Percentiles rank a stretch among this genome's conserved stretches.
Conservation (phyloP, 73 alveolate genomes). For the Blepharisma stoltei region DNA sequence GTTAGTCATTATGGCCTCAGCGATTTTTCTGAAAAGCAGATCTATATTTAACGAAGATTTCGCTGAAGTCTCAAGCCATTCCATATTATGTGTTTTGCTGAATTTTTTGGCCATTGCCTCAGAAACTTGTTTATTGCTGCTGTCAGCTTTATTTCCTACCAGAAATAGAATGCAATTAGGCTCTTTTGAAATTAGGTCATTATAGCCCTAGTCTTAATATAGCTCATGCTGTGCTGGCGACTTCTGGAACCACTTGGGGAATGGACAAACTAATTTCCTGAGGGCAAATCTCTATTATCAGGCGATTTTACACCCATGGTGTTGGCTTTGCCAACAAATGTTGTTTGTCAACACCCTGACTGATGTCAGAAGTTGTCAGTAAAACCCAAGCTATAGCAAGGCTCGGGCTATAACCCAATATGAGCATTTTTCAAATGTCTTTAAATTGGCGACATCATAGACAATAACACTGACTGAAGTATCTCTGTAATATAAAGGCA, state of each 20-base stretch:
- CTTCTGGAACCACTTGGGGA: no score
- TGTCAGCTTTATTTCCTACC: conserved; percentile 62
- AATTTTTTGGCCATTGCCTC: conserved; percentile 38
- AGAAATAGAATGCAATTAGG: conserved; percentile 48
- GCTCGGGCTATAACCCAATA: conserved; percentile 15
- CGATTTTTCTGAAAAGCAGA: no score
- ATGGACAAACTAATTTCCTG: no score
- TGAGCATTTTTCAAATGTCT: not conserved
- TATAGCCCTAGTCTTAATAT: no score
- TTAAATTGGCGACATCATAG: conserved; percentile 41
- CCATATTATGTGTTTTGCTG: not conserved
- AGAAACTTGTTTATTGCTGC: conserved; percentile 41
- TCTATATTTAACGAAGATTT: conserved; percentile 16
- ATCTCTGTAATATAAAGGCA: conserved; percentile 47
- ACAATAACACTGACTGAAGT: conserved; percentile 45
- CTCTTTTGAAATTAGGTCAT: conserved; percentile 48
- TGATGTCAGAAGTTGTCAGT: no score
- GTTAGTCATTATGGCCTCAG: no score
- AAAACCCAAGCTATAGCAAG: not conserved
- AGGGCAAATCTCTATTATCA: no score
- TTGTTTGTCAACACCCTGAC: not conserved
- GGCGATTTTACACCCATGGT: conserved; percentile 44
- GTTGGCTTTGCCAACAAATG: not conserved
- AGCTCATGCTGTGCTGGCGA: no score
- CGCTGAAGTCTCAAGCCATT: conserved; percentile 34